Percentiles rank a stretch among this genome's conserved stretches.
phyloP scores from a whole-genome alignment of 257 asterid genomes.

The Phtheirospermum japonicum region DNA sequence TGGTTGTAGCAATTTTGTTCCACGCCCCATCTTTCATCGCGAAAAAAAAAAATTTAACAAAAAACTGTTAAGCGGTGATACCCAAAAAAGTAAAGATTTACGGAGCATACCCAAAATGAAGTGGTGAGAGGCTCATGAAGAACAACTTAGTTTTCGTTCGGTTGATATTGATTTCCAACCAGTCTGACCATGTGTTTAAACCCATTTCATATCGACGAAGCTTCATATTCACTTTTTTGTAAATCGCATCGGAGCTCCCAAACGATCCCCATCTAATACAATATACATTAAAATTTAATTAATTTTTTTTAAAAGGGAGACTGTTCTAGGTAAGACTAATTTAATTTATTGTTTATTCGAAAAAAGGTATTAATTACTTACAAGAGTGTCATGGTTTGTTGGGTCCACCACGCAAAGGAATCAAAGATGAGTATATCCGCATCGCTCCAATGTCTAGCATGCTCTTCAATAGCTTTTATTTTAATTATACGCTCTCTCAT shows the following conservation, averaged over 20 bases:
- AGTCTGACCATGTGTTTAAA: constrained; percentile 56
- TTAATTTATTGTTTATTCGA: too few species aligned
- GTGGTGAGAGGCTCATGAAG: constrained; percentile 60
- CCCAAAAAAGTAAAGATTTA: too few species aligned
- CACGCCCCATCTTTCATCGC: constrained; percentile 10
- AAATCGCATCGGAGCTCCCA: constrained; percentile 37
- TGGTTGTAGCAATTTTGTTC: constrained; percentile 17
- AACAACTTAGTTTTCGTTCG: constrained; percentile 47
- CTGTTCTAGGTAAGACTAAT: too few species aligned
- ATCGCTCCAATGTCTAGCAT: constrained; percentile 60
- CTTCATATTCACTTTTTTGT: constrained; percentile 34
- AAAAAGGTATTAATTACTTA: too few species aligned
- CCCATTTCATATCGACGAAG: constrained; percentile 50
- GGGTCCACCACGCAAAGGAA: constrained; percentile 64
- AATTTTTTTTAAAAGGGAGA: too few species aligned
- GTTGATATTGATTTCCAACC: constrained; percentile 55
- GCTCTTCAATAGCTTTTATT: constrained; percentile 49
- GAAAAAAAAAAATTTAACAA: too few species aligned
- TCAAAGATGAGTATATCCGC: constrained; percentile 66
- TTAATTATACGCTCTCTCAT: constrained; percentile 49
- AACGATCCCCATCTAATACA: constrained; percentile 56
- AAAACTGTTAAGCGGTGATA: too few species aligned
- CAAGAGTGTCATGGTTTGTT: constrained; percentile 47
- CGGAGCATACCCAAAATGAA: constrained; percentile 32
- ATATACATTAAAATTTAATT: too few species aligned